Percentiles rank a stretch among this genome's conserved stretches.
phyloP scores from a whole-genome alignment of 2,329 filamentous ascomycete genomes.

The Cladorrhinum sp. region DNA sequence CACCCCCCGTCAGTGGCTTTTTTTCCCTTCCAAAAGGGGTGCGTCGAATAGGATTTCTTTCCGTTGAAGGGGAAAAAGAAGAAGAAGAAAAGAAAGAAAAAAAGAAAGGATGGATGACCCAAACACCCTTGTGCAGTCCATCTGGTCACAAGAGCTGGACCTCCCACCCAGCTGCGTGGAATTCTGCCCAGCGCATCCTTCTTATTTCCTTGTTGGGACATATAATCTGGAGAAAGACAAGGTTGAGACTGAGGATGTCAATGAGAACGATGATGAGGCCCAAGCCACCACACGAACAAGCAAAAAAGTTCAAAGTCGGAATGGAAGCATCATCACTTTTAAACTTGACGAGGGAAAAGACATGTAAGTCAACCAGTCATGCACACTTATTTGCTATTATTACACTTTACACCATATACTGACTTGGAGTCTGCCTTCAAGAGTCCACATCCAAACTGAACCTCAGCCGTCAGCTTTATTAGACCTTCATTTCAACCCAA shows the following conservation, averaged over 20 bases:
- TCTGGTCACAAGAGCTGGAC: slow-evolving; percentile 54
- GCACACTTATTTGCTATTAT: slow-evolving; percentile 10
- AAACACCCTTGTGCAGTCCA: slow-evolving; percentile 37
- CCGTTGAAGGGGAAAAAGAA: background rate
- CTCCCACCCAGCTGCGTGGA: slow-evolving; percentile 76
- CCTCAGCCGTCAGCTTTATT: slow-evolving; percentile 71
- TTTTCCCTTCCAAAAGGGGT: too few relatives aligned
- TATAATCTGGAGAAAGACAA: slow-evolving; percentile 65
- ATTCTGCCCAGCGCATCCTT: slow-evolving; percentile 60
- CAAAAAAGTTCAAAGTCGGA: slow-evolving; percentile 57
- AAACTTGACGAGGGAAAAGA: slow-evolving; percentile 47
- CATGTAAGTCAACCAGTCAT: slow-evolving; percentile 50
- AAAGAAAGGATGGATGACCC: slow-evolving; percentile 19
- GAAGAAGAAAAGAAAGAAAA: slow-evolving; percentile 7
- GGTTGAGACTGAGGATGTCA: background rate
- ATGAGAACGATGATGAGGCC: slow-evolving; percentile 26
- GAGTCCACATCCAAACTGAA: slow-evolving; percentile 56
- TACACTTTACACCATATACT: too few relatives aligned
- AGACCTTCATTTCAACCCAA: slow-evolving; percentile 76
- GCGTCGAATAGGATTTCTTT: background rate
- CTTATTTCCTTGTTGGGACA: slow-evolving; percentile 77
- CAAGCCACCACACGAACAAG: slow-evolving; percentile 26
- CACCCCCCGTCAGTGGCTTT: background rate
- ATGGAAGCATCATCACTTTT: slow-evolving; percentile 71
- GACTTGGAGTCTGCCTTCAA: slow-evolving; percentile 31